Percentiles rank a stretch among this genome's conserved stretches.
Conservation (phyloP, 768 basidiomycete genomes). For the Phanerodontia chrysosporium region DNA sequence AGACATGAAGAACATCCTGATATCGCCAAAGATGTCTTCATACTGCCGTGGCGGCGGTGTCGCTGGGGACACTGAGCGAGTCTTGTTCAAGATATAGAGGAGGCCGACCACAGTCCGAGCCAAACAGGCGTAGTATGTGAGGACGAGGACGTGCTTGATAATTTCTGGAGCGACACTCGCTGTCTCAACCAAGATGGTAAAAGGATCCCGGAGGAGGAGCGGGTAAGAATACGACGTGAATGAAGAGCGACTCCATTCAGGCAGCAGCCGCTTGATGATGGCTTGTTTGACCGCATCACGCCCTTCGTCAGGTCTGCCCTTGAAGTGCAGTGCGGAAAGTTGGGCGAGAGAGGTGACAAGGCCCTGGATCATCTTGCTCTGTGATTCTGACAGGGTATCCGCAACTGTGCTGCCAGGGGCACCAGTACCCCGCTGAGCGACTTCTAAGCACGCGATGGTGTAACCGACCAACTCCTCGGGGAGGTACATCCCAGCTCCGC, state of each 20-base stretch:
- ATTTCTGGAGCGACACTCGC: slow-evolving; percentile 89
- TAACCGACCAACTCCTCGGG: slow-evolving; percentile 91
- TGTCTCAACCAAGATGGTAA: slow-evolving; percentile 84
- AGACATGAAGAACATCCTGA: slow-evolving; percentile 88
- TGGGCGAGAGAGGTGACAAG: slow-evolving; percentile 66
- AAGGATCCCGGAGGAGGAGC: slow-evolving; percentile 83
- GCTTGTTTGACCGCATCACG: slow-evolving; percentile 75
- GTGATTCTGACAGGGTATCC: slow-evolving; percentile 76
- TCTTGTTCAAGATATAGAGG: slow-evolving; percentile 77
- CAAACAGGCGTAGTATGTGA: slow-evolving; percentile 88
- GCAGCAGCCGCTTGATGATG: slow-evolving; percentile 83
- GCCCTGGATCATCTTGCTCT: slow-evolving; percentile 72
- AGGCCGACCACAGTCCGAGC: slow-evolving; percentile 83
- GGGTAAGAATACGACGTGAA: slow-evolving; percentile 82
- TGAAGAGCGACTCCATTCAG: slow-evolving; percentile 88
- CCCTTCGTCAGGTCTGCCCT: slow-evolving; percentile 67
- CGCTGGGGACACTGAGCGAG: slow-evolving; percentile 40
- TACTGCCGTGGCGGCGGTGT: slow-evolving; percentile 52
- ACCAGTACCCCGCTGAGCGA: slow-evolving; percentile 68
- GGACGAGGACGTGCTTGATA: slow-evolving; percentile 80
- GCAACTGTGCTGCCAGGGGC: slow-evolving; percentile 48
- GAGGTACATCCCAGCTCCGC: slow-evolving; percentile 83
- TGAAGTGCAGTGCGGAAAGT: slow-evolving; percentile 65
- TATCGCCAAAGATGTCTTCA: slow-evolving; percentile 74
- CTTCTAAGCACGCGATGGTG: slow-evolving; percentile 79